Base-by-base conservation (phyloP, 1,139 yeast species). In the Blastobotrys serpentis region DNA sequence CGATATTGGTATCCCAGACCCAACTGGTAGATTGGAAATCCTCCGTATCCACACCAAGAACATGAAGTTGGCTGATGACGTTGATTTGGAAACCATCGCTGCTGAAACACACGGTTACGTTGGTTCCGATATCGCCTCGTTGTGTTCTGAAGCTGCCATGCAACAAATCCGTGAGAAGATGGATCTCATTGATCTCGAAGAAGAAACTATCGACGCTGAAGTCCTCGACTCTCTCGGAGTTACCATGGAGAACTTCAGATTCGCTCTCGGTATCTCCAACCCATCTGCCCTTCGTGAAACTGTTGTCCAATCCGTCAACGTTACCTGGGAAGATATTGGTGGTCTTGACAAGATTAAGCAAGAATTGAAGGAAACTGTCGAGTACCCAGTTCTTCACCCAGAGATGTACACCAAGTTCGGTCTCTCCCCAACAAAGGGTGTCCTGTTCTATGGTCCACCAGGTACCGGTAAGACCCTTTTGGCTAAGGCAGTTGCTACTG, bases 271-370 rank as follows among this genome's bases (percentile, higher is more conserved):
- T 67, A 89, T 88, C 74, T 89, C 98, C 59, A 94, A 94, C 71
- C 99, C 99, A 70, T 88, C 97, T 55, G 99, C 99, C 3, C 79
- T 94, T 63, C 95, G 99, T 76, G 99, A 94, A 76, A 94, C 98
- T 49, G 98, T 92, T 62, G 98, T 94, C 58, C 98, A 94, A 76
- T 84, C 89, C 62, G 98, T 92, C 68, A 92, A 92, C 67, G 98
- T 94, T 64, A 88, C 96, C 51, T 92, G 98, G 98, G 95, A 88
- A 66, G 98, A 92, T 67, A 81, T 83, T 66, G 98, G 97, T 72
- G 98, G 97, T 58, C 79, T 94, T 67, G 98, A 92, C 67, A 83
- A 82, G 65, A 92, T 92, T 73, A 92, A 92, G 81, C 82, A 83
- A 66, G 98, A 92, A 75, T 84, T 92, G 71, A 90, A 89, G 75